A percentile compares a stretch with the other conserved stretches of the same genome.
These are phyloP conservation scores for Bremia lactucae DNA, from an alignment of 352 stramenopile genomes.

Conservation along the genomic window DNA sequence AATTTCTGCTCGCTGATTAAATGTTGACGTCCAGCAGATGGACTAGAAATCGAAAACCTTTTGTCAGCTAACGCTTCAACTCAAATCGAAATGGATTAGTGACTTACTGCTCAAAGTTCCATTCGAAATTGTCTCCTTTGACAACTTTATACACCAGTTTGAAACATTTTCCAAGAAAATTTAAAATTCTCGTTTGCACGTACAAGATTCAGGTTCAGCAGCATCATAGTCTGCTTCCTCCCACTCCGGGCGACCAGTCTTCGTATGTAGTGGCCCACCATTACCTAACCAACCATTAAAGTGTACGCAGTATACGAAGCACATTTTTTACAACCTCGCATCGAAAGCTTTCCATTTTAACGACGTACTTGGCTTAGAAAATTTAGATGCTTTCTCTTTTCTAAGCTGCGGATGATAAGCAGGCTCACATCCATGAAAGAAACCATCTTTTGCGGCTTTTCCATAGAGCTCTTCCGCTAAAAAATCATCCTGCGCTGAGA, in stretches of 20 bases:
- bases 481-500: constrained; percentile 17
- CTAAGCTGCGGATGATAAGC: constrained; percentile 6
- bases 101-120: constrained; percentile 54
- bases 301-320: constrained; percentile 15
- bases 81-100: neutral
- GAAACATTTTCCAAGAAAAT: too few species aligned
- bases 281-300: constrained; percentile 71
- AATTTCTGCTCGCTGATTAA: constrained; percentile 1
- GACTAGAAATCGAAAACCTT: constrained; percentile 7
- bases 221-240: constrained; percentile 18
- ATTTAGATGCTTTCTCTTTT: constrained; percentile 6
- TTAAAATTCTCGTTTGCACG: too few species aligned
- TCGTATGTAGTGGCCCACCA: constrained; percentile 63
- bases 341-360: neutral
- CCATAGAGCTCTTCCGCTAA: constrained; percentile 63
- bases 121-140: constrained; percentile 29
- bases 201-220: constrained; percentile 15
- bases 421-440: constrained; percentile 40
- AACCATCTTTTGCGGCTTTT: constrained; percentile 25
- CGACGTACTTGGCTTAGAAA: constrained; percentile 18
- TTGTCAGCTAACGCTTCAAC: neutral
- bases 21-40: constrained; percentile 10
- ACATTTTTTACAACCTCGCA: neutral
- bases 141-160: constrained; percentile 3
- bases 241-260: constrained; percentile 49